These are phyloP conservation scores for Protea cynaroides DNA, from an alignment of 164 flowering plant genomes.

Conservation along the genomic window DNA sequence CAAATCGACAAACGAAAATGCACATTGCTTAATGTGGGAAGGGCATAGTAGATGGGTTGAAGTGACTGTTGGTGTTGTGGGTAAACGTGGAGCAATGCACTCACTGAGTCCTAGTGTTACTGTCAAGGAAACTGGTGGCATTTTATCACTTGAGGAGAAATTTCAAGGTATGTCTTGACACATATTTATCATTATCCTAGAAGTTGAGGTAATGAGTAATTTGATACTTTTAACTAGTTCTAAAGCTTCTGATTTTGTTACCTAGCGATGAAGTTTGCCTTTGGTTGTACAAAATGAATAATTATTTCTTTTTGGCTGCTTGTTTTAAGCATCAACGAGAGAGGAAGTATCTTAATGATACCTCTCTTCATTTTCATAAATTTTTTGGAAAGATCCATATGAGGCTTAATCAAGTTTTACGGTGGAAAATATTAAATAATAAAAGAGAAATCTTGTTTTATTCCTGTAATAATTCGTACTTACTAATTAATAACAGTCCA, in stretches of 20 bases:
- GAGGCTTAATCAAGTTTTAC: too few species aligned
- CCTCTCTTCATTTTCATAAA: too few species aligned
- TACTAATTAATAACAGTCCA: too few species aligned
- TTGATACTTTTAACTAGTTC: neutral
- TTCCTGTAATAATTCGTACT: too few species aligned
- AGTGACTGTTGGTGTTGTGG: constrained; percentile 83
- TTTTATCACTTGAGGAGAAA: constrained; percentile 90
- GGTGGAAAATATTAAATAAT: too few species aligned
- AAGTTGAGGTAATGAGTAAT: neutral
- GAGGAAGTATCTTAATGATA: neutral
- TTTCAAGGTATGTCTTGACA: constrained; percentile 58
- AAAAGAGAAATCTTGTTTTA: too few species aligned
- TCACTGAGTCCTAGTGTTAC: constrained; percentile 86
- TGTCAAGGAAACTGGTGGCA: constrained; percentile 84
- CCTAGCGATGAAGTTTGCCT: neutral
- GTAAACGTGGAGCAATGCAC: constrained; percentile 67
- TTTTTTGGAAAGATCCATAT: too few species aligned
- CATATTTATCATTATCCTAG: neutral
- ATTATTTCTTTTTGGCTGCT: neutral
- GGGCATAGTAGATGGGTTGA: constrained; percentile 88
- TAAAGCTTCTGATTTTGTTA: neutral
- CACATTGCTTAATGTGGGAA: constrained; percentile 48
- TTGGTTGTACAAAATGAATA: neutral
- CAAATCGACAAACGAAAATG: constrained; percentile 30
- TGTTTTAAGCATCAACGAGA: neutral